Base-by-base conservation (phyloP, 306 rosid species). In the Oemleria cerasiformis region DNA sequence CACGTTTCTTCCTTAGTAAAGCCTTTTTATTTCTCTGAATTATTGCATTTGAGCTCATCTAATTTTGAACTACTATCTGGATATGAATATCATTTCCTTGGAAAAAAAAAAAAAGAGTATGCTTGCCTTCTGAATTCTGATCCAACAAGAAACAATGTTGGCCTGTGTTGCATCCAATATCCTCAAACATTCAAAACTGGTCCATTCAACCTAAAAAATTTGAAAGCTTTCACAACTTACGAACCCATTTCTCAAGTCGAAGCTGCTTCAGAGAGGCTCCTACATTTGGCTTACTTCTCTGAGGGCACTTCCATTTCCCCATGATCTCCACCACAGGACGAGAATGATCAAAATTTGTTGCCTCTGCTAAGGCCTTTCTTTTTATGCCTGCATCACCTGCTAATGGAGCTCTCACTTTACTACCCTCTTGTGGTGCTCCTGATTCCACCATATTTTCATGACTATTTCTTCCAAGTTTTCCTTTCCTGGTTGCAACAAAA, bases 241-340 rank as follows among this genome's bases (percentile, higher is more conserved):
- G 88, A 74, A 94, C 76, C 97, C 98, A 94, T 71, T 74, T 77
- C 72, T 87, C 97, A 5, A 94, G 96, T 72, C 97, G 85, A 77
- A 91, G 97, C 80, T 94, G 98, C 84, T 94, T 94, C 82, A 91
- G 45, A 39, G 92, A 60, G 56, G 98, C 92, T 50, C 97, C 95
- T 25, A 51, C 43, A 72, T 78, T 58, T n/a, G 92, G 91, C 79
- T 87, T 94, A 53, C 83, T 74, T 79, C 78, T 89, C 80, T 85
- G 98, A 36, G 95, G 98, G 75, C 96, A 91, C 70, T 58, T 72
- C 98, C 97, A 94, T 81, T 91, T 86, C 68, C 97, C 98, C 54
- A 84, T 82, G 56, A 82, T 75, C 78, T 76, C 90, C 7, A 44
- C 9, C 7, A 4, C 81, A 74, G 71, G 68, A 25, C 30, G 30